Evolutionary conservation across 2,329 filamentous ascomycete species (phyloP), one percentile per base, ranked within the genome.

Genomic region (Fusarium sp.): DNA sequence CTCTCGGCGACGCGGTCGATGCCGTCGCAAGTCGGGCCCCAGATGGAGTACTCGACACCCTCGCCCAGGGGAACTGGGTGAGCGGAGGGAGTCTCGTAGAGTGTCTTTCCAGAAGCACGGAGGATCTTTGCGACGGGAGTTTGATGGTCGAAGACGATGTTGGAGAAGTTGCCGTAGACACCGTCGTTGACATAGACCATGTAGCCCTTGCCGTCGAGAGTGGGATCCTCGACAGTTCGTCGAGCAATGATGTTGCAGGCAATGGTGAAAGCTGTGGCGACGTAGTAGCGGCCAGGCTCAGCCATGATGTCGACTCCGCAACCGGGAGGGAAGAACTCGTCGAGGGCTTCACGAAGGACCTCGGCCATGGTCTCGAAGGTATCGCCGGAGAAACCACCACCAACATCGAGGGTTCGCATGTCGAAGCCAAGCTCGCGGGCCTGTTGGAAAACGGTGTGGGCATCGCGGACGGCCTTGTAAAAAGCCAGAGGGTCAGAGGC

Each of bases 91-190:
- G 87, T 85, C 83, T 92, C 84, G 81, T 92, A 92, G 79, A 91
- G 80, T 71, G 89, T 88, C 69, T 86, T 85, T 71, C 87, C 83
- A 69, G 88, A 86, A 22, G 88, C 86, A 75, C 91, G 92, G 63
- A 99, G 87, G 67, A 98, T 89, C 83, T 93, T 94, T 64, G 96
- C 94, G 53, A 93, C 85, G 1, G 96, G 96, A 79, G 97, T 90
- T 87, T 99, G 96, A 84, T 98, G 96, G 80, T 98, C 96, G 82
- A 98, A 99, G 87, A 98, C 98, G 88, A 98, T 98, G 90, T 95
- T 97, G 75, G 94, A 97, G 81, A 99, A 98, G 86, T 98, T 98
- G 79, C 96, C 96, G 80, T 99, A 99, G 62, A 98, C 92, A 31
- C 96, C 96, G 77, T 99, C 96, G 81, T 99, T 99, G 82, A 98